These are phyloP conservation scores for Vaccinium vitisidaea DNA, from an alignment of 148 eudicot genomes.

Conservation along the genomic window DNA sequence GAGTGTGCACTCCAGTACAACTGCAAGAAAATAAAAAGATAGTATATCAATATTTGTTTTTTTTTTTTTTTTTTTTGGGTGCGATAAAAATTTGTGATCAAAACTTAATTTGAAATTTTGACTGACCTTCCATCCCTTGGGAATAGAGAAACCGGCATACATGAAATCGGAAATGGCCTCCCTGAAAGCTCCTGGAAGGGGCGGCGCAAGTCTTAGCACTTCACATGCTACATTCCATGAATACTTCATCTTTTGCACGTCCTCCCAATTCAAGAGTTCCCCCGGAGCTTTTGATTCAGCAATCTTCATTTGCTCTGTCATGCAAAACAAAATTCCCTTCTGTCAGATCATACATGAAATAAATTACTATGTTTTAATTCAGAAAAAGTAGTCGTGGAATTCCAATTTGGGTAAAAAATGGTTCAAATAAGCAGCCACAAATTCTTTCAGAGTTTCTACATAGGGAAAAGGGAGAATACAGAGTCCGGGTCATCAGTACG, in stretches of 20 bases:
- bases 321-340: not conserved
- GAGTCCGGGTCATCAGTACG: not conserved
- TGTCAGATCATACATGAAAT: not conserved
- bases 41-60: not conserved
- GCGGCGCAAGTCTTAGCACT: not conserved
- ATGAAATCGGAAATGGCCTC: not conserved
- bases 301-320: not conserved
- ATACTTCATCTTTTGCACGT: constrained; percentile 4
- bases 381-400: not conserved
- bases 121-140: not conserved
- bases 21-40: not conserved
- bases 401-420: not conserved
- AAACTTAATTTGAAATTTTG: not conserved
- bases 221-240: not conserved
- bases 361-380: not conserved
- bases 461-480: not conserved
- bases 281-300: not conserved
- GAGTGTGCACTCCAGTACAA: constrained; percentile 4
- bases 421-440: not conserved
- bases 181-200: constrained; percentile 1
- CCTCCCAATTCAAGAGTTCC: not conserved
- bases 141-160: not conserved
- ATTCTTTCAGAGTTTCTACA: no score
- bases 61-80: no score
- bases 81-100: not conserved